Percentiles rank a stretch among this genome's conserved stretches.
Conservation (phyloP, 192 early-diverging fungal genomes). For the Rhizophagus prolifer region DNA sequence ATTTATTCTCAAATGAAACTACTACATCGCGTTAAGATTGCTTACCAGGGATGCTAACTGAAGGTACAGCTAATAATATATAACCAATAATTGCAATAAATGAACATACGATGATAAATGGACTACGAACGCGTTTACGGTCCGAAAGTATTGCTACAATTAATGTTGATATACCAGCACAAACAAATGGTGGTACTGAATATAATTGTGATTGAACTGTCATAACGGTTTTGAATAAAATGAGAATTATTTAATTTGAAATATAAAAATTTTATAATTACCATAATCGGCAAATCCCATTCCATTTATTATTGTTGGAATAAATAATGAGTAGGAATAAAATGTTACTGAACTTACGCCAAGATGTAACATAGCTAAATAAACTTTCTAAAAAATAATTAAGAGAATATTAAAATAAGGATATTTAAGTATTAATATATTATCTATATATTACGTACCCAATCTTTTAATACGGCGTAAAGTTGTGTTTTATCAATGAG, state of each 20-base stretch:
- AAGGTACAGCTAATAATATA: neutral
- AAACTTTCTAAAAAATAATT: no score
- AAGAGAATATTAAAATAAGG: neutral
- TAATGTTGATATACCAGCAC: constrained; percentile 16
- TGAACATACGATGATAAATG: neutral
- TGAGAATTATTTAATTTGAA: neutral
- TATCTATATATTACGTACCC: constrained; percentile 24
- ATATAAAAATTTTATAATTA: neutral
- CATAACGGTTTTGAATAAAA: neutral
- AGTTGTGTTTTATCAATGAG: no score
- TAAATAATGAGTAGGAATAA: constrained; percentile 56
- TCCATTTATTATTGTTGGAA: constrained; percentile 70
- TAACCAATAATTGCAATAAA: neutral
- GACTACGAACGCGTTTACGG: neutral
- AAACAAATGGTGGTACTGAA: constrained; percentile 33
- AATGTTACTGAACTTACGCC: no score
- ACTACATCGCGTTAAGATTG: no score
- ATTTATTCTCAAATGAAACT: neutral
- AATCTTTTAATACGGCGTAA: constrained; percentile 34
- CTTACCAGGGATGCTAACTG: neutral
- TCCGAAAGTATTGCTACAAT: constrained; percentile 10
- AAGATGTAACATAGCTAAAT: no score
- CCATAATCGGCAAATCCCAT: constrained; percentile 60
- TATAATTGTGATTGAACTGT: constrained; percentile 29
- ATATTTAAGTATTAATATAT: neutral